Evolutionary conservation across 2,329 filamentous ascomycete species (phyloP).

Genomic region (Rutstroemia sp.): DNA sequence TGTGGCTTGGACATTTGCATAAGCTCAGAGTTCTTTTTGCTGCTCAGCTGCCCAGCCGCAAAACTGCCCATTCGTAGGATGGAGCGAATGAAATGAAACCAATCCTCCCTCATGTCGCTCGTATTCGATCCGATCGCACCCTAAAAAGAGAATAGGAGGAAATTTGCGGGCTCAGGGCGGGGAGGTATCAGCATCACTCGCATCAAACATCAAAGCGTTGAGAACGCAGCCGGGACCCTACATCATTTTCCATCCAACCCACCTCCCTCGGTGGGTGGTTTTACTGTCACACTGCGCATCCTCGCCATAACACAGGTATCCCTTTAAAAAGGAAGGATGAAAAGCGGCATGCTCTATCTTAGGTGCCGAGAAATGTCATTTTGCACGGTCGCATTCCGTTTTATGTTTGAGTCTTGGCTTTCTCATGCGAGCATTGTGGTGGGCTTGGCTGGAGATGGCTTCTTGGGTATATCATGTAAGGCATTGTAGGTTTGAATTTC

Average conservation of each 20-base stretch:
- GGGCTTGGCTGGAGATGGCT: neutral
- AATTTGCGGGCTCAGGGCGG: neutral
- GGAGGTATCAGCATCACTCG: neutral
- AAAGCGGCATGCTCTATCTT: too few species aligned
- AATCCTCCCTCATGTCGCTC: neutral
- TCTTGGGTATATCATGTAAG: neutral
- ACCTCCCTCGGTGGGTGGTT: too few species aligned
- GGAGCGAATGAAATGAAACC: neutral
- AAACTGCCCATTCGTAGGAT: too few species aligned
- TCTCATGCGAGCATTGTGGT: neutral
- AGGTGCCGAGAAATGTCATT: too few species aligned
- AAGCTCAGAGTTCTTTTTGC: too few species aligned
- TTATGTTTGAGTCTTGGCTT: neutral
- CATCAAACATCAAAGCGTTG: slow-evolving; percentile 4
- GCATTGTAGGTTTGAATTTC: neutral
- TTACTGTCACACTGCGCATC: too few species aligned
- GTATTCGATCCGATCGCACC: neutral
- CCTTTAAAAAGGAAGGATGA: neutral
- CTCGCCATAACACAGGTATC: too few species aligned
- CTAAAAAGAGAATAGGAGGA: neutral
- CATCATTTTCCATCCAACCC: neutral
- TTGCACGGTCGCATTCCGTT: neutral
- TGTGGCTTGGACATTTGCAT: too few species aligned
- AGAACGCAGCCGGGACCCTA: neutral
- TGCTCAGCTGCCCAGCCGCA: too few species aligned